These are phyloP conservation scores for Suhomyces terraborum DNA, from an alignment of 1,139 yeast species.

Conservation along the genomic window DNA sequence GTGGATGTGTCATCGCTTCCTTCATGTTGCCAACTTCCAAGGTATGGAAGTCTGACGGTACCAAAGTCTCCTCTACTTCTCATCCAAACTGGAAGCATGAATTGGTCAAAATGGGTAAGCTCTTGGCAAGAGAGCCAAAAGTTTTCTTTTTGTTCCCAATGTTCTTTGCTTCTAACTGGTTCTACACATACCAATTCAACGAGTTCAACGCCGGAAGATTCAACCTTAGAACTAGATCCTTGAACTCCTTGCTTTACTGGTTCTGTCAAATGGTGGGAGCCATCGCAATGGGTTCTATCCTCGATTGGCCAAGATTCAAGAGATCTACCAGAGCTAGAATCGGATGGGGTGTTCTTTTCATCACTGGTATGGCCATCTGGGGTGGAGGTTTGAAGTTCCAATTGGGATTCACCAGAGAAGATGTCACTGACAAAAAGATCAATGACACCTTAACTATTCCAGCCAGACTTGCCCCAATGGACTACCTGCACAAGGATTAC, in stretches of 20 bases:
- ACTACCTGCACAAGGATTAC: conserved; percentile 47
- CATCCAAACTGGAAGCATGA: conserved; percentile 54
- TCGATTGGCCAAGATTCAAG: conserved; percentile 45
- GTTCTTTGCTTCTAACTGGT: conserved; percentile 67
- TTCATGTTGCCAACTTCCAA: conserved; percentile 51
- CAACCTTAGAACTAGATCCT: conserved; percentile 59
- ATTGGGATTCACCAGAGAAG: conserved; percentile 44
- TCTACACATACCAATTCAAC: conserved; percentile 64
- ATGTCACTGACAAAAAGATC: conserved; percentile 21
- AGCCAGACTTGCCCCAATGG: conserved; percentile 34
- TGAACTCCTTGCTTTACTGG: conserved; percentile 64
- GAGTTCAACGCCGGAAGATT: conserved; percentile 58
- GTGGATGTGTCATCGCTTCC: conserved; percentile 49
- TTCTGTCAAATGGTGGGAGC: conserved; percentile 62
- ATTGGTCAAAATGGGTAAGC: conserved; percentile 39
- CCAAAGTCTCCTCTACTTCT: conserved; percentile 47
- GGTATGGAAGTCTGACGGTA: conserved; percentile 56
- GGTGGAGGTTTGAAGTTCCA: conserved; percentile 64
- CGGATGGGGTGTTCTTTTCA: conserved; percentile 47
- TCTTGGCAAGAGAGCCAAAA: conserved; percentile 49
- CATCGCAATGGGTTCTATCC: conserved; percentile 45
- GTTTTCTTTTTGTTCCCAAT: conserved; percentile 55
- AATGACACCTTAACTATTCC: too few species aligned
- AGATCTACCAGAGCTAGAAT: conserved; percentile 50
- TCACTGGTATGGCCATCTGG: conserved; percentile 54